Evolutionary conservation across 371 early-diverging fungal genomes (phyloP).

Genomic region (Thermomucor indicae-seudaticae): DNA sequence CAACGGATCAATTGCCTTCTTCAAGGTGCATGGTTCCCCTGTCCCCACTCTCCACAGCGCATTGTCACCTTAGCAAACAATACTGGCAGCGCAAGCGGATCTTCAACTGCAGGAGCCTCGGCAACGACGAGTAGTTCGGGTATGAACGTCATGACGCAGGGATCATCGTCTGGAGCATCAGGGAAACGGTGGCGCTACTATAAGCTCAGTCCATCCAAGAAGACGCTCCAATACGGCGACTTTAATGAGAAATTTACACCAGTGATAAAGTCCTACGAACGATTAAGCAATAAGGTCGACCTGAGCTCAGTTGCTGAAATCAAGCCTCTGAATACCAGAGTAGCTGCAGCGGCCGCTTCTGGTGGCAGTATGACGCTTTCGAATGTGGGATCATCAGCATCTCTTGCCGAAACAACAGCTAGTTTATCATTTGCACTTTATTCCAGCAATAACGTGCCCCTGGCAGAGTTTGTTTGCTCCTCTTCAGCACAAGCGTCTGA

Average conservation of each 20-base stretch:
- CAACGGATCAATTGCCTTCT: conserved; percentile 67
- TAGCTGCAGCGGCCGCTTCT: conserved; percentile 4
- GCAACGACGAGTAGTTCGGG: neutral
- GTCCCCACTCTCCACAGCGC: conserved; percentile 18
- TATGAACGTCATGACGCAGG: neutral
- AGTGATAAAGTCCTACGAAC: conserved; percentile 22
- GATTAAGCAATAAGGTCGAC: conserved; percentile 50
- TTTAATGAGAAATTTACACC: conserved; percentile 48
- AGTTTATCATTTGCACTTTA: conserved; percentile 45
- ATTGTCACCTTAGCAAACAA: conserved; percentile 2
- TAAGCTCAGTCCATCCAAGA: conserved; percentile 57
- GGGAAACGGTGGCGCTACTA: conserved; percentile 62
- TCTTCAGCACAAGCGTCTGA: conserved; percentile 55
- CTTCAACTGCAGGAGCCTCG: neutral
- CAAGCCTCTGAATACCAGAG: conserved; percentile 31
- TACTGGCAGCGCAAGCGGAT: neutral
- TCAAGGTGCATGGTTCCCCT: conserved; percentile 74
- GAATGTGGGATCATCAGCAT: neutral
- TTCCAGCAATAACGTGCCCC: conserved; percentile 25
- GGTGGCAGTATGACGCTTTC: neutral
- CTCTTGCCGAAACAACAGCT: neutral
- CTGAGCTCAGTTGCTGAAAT: conserved; percentile 52
- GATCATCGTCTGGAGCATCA: conserved; percentile 3
- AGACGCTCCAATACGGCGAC: conserved; percentile 65
- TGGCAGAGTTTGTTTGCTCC: conserved; percentile 61